phyloP scores from a whole-genome alignment of 805 yeast species.

The Cyberlindnera veronae region DNA sequence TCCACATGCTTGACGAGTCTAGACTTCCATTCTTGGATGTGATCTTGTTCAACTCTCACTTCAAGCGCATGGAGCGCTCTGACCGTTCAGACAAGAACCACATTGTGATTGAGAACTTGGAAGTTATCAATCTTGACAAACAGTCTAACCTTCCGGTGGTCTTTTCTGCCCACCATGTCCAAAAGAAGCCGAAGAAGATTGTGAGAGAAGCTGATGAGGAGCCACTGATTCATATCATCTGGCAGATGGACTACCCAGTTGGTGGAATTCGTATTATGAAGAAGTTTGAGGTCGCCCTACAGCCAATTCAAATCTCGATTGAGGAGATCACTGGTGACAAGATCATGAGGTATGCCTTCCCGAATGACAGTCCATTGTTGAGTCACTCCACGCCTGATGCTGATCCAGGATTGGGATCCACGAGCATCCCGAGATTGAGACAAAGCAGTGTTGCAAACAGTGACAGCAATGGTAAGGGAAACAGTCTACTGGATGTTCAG shows the following conservation, averaged over 20 bases:
- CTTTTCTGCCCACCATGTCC: conserved; percentile 35
- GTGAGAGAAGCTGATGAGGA: conserved; percentile 19
- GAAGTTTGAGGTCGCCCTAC: conserved; percentile 52
- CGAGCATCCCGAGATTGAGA: too few species aligned
- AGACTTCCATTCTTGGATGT: conserved; percentile 68
- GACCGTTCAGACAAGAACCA: conserved; percentile 67
- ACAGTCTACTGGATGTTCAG: background rate
- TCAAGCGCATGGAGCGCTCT: conserved; percentile 56
- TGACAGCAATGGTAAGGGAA: conserved; percentile 1
- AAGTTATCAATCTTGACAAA: conserved; percentile 61
- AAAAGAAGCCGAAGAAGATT: conserved; percentile 14
- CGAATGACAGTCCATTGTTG: conserved; percentile 39
- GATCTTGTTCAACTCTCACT: conserved; percentile 57
- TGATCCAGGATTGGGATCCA: too few species aligned
- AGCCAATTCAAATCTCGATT: conserved; percentile 67
- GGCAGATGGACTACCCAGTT: conserved; percentile 83
- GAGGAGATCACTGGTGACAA: conserved; percentile 68
- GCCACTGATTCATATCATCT: conserved; percentile 44
- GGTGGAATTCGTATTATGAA: conserved; percentile 89
- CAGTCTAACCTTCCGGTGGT: conserved; percentile 67
- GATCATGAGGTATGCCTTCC: conserved; percentile 69
- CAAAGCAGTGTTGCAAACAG: background rate
- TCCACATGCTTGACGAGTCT: conserved; percentile 63
- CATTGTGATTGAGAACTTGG: conserved; percentile 56
- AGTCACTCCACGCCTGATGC: too few species aligned